Evolutionary conservation across 495 filamentous ascomycete species (phyloP), one percentile per base, ranked within the genome.

Genomic region (Astrothelium macrocarpum): DNA sequence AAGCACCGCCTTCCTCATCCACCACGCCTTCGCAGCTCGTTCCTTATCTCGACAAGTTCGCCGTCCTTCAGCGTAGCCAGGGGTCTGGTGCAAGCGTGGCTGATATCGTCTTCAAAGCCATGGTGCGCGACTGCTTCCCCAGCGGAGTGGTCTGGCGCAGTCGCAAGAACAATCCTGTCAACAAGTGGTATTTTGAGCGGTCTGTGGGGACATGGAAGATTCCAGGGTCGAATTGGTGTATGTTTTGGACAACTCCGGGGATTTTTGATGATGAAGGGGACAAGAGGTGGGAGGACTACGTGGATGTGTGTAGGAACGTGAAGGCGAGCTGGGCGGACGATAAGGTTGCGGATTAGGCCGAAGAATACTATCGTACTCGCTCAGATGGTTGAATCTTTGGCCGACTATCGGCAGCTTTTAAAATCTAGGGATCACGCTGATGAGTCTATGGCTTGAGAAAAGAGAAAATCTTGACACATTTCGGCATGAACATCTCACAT

Each of bases 21-120:
- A 3, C 43, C 43, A 10, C 43, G 9, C 29, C 67, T 73, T 23
- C 76, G 77, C 10, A 78, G 85, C 80, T 90, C 72, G 87, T 99
- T 0, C 95, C 93, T 0, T 99, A 99, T 73, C 78, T 99, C 26
- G 94, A 99, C 72, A 99, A 99, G 76, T 99, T 99, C 71, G 94
- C 94, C 2, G 94, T 97, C 1, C 80, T 95, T 3, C 91, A 88
- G 69, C 84, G 86, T 63, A 88, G 85, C 56, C 94, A 99, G 73
- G 94, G 94, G 0, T 87, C 89, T 0, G 91, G 93, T 0, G 43
- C 62, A 2, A 91, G 92, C 16, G 91, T 97, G 3, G 93, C 95
- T 0, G 94, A 99, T 68, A 85, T 97, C 25, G 86, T 99, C 4
- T 99, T 97, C 75, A 95, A 91, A 65, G 87, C 90, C 20, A 96